Evolutionary conservation across 1,284 basidiomycete species (phyloP).

Genomic region (Volvariella volvacea): DNA sequence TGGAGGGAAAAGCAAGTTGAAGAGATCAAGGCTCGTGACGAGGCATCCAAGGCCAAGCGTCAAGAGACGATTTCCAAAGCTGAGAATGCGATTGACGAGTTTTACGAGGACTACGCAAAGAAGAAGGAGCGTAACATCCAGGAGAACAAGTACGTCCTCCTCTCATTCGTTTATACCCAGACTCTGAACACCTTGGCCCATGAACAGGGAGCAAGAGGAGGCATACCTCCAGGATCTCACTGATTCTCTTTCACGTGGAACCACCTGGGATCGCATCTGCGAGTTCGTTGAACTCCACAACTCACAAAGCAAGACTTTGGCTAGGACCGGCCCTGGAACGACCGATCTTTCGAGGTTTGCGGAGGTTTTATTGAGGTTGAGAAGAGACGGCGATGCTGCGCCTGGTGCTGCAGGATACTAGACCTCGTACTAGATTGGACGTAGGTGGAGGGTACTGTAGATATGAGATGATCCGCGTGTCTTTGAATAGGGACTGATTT

Average conservation of each 20-base stretch:
- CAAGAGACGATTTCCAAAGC: conserved; percentile 87
- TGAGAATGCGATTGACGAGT: conserved; percentile 90
- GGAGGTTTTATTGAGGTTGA: conserved; percentile 82
- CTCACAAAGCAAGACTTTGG: conserved; percentile 94
- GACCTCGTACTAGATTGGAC: conserved; percentile 6
- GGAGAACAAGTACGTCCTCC: conserved; percentile 83
- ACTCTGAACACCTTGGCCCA: conserved; percentile 4
- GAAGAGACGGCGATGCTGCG: conserved; percentile 83
- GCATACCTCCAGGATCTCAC: conserved; percentile 72
- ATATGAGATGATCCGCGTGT: too few relatives aligned
- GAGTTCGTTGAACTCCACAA: conserved; percentile 87
- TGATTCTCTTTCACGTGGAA: conserved; percentile 81
- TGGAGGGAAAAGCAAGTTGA: conserved; percentile 88
- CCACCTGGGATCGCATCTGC: conserved; percentile 94
- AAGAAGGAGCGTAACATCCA: conserved; percentile 92
- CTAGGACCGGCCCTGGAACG: conserved; percentile 81
- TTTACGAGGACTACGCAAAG: conserved; percentile 90
- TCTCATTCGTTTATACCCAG: conserved; percentile 2
- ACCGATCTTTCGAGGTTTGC: conserved; percentile 89
- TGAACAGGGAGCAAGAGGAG: conserved; percentile 77
- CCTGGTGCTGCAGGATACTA: conserved; percentile 91
- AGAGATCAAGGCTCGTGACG: conserved; percentile 79
- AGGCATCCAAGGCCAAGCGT: conserved; percentile 71
- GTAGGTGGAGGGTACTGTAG: conserved; percentile 5
- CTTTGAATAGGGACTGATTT: too few relatives aligned